Evolutionary conservation across 805 yeast genomes (phyloP).

Genomic region (Pichia occidentalis): DNA sequence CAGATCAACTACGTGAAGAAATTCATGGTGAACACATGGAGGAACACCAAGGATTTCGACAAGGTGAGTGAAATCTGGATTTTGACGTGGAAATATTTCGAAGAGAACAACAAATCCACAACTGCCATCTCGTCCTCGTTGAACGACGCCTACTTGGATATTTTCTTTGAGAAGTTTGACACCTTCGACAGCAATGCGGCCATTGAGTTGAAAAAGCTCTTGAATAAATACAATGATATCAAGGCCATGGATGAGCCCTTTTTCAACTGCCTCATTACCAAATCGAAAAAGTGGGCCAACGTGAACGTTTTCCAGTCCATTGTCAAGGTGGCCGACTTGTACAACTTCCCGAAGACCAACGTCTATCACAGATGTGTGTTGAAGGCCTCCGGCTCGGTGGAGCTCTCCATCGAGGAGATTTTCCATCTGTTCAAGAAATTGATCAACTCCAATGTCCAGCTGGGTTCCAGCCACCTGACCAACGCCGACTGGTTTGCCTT

Average conservation of each 20-base stretch:
- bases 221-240: slow-evolving; percentile 47
- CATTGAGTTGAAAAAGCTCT: slow-evolving; percentile 46
- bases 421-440: slow-evolving; percentile 27
- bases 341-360: slow-evolving; percentile 53
- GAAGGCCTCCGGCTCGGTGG: slow-evolving; percentile 63
- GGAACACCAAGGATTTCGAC: slow-evolving; percentile 47
- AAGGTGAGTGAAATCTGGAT: slow-evolving; percentile 57
- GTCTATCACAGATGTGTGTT: slow-evolving; percentile 68
- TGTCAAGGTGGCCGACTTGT: slow-evolving; percentile 51
- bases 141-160: slow-evolving; percentile 60
- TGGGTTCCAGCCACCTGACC: slow-evolving; percentile 53
- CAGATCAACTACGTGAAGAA: slow-evolving; percentile 68
- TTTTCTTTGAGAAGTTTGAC: slow-evolving; percentile 61
- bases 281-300: slow-evolving; percentile 60
- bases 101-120: slow-evolving; percentile 38
- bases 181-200: slow-evolving; percentile 48
- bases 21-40: slow-evolving; percentile 56
- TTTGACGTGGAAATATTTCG: slow-evolving; percentile 50
- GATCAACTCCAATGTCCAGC: slow-evolving; percentile 39
- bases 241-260: slow-evolving; percentile 73
- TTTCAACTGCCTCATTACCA: slow-evolving; percentile 66
- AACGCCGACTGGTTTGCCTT: slow-evolving; percentile 83
- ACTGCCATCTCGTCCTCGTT: slow-evolving; percentile 66
- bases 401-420: slow-evolving; percentile 47
- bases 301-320: slow-evolving; percentile 57